Percentiles rank a stretch among this genome's conserved stretches.
These are phyloP conservation scores for Phallus indusiatus DNA, from an alignment of 768 basidiomycete species.

Conservation along the genomic window DNA sequence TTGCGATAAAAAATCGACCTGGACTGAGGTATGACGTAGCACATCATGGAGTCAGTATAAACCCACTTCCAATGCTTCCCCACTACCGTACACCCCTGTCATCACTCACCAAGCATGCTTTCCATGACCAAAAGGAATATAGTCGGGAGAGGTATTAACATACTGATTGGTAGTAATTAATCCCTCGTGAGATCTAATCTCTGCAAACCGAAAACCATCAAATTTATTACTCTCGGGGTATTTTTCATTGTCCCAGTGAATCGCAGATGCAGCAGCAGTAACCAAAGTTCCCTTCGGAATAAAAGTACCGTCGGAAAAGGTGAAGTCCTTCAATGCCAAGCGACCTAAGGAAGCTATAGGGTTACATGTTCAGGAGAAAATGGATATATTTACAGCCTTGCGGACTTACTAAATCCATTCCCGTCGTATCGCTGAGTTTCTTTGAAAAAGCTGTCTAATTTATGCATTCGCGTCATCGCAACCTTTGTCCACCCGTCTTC, in stretches of 20 bases:
- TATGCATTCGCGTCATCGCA: conserved; percentile 9
- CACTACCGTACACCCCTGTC: no score
- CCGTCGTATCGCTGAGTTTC: conserved; percentile 9
- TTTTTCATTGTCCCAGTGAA: conserved; percentile 1
- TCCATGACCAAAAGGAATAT: conserved; percentile 18
- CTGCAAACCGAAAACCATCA: conserved; percentile 5
- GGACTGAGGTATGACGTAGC: no score
- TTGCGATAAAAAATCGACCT: conserved; percentile 38
- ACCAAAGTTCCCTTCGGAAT: conserved; percentile 19
- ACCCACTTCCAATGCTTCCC: no score
- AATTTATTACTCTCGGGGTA: conserved; percentile 2
- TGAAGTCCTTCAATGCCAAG: conserved; percentile 22
- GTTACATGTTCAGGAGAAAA: background rate
- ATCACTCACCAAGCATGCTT: conserved; percentile 18
- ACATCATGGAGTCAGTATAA: no score
- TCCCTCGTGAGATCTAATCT: background rate
- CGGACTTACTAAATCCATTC: conserved; percentile 3
- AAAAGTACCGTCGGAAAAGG: conserved; percentile 26
- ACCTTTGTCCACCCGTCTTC: conserved; percentile 12
- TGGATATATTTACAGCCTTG: background rate
- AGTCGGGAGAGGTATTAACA: conserved; percentile 19
- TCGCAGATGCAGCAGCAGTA: conserved; percentile 3
- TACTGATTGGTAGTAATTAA: conserved; percentile 13
- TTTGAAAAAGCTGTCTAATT: conserved; percentile 14
- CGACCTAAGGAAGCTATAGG: conserved; percentile 15